phyloP scores from a whole-genome alignment of 257 asterid genomes.

The Nemophila menziesii region DNA sequence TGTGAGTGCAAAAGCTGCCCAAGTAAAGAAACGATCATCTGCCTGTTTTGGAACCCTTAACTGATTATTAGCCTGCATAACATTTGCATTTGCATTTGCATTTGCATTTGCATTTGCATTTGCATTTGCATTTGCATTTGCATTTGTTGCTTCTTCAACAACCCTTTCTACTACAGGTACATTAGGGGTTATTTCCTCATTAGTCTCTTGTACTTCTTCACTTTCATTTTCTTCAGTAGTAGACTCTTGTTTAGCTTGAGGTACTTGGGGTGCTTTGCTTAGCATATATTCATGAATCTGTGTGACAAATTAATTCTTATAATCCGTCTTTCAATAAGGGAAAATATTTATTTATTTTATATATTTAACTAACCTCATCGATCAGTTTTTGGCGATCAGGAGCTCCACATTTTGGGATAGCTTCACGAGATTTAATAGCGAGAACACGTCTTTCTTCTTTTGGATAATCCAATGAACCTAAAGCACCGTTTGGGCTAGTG shows the following conservation, averaged over 20 bases:
- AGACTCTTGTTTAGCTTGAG: slow-evolving; percentile 26
- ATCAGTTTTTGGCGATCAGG: slow-evolving; percentile 71
- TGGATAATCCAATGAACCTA: slow-evolving; percentile 71
- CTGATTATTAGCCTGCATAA: slow-evolving; percentile 26
- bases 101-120: slow-evolving; percentile 21
- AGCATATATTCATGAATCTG: slow-evolving; percentile 78
- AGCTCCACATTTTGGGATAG: slow-evolving; percentile 56
- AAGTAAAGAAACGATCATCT: slow-evolving; percentile 62
- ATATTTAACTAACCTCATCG: slow-evolving; percentile 66
- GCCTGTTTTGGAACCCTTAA: slow-evolving; percentile 36
- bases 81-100: slow-evolving; percentile 29
- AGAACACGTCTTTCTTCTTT: slow-evolving; percentile 74
- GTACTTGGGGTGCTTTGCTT: slow-evolving; percentile 49
- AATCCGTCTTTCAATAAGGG: not conserved
- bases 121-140: slow-evolving; percentile 25
- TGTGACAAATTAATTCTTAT: slow-evolving; percentile 1
- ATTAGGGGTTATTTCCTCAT: slow-evolving; percentile 23
- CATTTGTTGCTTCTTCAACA: slow-evolving; percentile 21
- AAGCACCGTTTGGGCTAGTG: slow-evolving; percentile 78
- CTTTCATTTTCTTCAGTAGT: slow-evolving; percentile 23
- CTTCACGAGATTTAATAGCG: slow-evolving; percentile 66
- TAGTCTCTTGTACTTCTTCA: slow-evolving; percentile 23
- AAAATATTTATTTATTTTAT: no score
- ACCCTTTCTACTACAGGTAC: slow-evolving; percentile 21
- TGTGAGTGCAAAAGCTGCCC: slow-evolving; percentile 81